These are phyloP conservation scores for Rhodotorula paludigena DNA, from an alignment of 768 basidiomycete genomes.

Conservation along the genomic window DNA sequence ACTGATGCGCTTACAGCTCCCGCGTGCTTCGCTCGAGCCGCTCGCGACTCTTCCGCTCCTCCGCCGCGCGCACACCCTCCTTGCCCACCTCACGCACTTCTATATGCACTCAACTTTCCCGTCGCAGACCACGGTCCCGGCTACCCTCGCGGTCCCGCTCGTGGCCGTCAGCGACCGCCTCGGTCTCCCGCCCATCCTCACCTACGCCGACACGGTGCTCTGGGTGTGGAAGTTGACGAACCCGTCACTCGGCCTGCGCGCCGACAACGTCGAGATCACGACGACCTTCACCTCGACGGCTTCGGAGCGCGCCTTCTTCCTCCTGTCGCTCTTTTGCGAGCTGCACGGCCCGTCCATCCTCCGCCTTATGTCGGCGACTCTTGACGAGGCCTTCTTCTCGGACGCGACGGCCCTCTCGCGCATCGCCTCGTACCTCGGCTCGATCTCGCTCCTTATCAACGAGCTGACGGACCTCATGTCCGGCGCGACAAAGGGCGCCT, in stretches of 20 bases:
- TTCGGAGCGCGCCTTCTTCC: constrained; percentile 83
- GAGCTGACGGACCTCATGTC: constrained; percentile 61
- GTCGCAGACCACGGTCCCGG: constrained; percentile 55
- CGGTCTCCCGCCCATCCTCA: constrained; percentile 77
- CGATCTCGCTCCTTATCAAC: constrained; percentile 62
- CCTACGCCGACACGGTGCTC: constrained; percentile 84
- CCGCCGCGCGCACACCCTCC: constrained; percentile 80
- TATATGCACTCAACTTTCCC: constrained; percentile 61
- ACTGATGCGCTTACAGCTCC: constrained; percentile 37
- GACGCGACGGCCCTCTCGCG: constrained; percentile 61
- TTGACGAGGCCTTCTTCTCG: constrained; percentile 84
- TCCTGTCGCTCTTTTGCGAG: constrained; percentile 79
- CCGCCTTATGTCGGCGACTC: constrained; percentile 72
- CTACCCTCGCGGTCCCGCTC: constrained; percentile 66
- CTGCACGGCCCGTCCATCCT: constrained; percentile 76
- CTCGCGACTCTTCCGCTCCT: constrained; percentile 53
- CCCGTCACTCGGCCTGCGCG: constrained; percentile 17
- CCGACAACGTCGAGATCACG: constrained; percentile 56
- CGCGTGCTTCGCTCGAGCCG: constrained; percentile 10
- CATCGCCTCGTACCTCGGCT: constrained; percentile 62
- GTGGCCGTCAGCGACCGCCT: constrained; percentile 65
- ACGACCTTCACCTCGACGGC: constrained; percentile 64
- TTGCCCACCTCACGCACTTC: constrained; percentile 83
- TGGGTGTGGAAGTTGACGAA: constrained; percentile 58
- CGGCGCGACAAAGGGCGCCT: constrained; percentile 59